Percentiles rank a stretch among this genome's conserved stretches.
Conservation (phyloP, 2,329 filamentous ascomycete genomes). For the Albifimbria verrucaria region DNA sequence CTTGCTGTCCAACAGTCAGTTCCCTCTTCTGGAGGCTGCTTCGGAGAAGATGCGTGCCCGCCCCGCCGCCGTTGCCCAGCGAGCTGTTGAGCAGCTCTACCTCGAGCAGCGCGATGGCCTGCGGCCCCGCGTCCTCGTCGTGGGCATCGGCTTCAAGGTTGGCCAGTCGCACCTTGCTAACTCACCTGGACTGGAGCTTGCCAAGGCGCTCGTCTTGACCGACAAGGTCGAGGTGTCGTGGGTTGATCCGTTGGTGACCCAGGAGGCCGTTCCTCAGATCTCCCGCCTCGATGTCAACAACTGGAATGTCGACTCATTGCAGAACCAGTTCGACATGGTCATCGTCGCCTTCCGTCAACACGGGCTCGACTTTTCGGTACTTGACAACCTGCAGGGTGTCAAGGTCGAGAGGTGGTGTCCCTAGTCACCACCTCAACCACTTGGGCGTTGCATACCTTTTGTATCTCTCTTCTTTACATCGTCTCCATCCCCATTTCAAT, state of each 20-base stretch:
- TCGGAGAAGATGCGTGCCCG: slow-evolving; percentile 41
- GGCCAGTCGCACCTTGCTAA: slow-evolving; percentile 45
- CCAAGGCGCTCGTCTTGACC: slow-evolving; percentile 31
- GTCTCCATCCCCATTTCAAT: neutral
- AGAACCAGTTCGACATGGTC: slow-evolving; percentile 37
- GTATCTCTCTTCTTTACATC: too few species aligned
- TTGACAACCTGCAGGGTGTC: slow-evolving; percentile 30
- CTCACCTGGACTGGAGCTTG: slow-evolving; percentile 43
- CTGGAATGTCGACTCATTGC: slow-evolving; percentile 35
- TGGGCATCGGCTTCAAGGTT: slow-evolving; percentile 48
- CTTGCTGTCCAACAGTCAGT: slow-evolving; percentile 42
- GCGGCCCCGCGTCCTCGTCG: slow-evolving; percentile 36
- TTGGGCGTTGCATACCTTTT: neutral
- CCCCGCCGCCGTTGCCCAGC: slow-evolving; percentile 35
- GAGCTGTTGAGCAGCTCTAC: slow-evolving; percentile 28
- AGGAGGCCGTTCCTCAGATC: slow-evolving; percentile 38
- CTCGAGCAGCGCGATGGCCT: slow-evolving; percentile 1
- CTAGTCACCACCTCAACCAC: too few species aligned
- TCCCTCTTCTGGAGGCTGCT: slow-evolving; percentile 43
- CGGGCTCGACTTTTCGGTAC: slow-evolving; percentile 36
- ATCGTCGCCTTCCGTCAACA: slow-evolving; percentile 40
- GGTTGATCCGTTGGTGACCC: slow-evolving; percentile 40
- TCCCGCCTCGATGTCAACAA: slow-evolving; percentile 29
- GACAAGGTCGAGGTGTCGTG: slow-evolving; percentile 38
- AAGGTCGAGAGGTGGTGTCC: slow-evolving; percentile 38